Conservation (phyloP, 768 basidiomycete genomes). For the Phanerodontia chrysosporium region DNA sequence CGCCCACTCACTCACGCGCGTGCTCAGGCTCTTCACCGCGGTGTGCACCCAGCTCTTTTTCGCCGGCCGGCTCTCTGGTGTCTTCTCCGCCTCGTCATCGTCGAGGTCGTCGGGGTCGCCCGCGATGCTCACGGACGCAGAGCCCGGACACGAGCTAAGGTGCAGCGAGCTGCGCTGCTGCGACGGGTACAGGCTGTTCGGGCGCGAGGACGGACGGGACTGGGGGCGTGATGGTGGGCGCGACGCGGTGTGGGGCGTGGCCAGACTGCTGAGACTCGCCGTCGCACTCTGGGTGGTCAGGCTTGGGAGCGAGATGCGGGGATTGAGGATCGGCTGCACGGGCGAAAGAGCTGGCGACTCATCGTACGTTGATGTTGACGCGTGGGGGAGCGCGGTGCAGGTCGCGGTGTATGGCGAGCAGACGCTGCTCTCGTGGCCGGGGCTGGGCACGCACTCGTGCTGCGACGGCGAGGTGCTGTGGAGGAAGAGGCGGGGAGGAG, state of each 20-base stretch:
- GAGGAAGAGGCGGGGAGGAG: conserved; percentile 4
- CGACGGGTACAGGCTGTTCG: not conserved
- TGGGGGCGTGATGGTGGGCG: conserved; percentile 11
- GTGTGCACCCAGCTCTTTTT: conserved; percentile 9
- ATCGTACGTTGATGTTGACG: not conserved
- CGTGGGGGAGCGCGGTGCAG: conserved; percentile 15
- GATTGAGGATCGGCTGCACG: conserved; percentile 20
- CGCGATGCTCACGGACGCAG: not conserved
- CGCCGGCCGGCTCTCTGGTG: conserved; percentile 1
- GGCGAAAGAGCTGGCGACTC: conserved; percentile 15
- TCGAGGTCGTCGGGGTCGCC: conserved; percentile 4
- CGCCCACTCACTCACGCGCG: conserved; percentile 7
- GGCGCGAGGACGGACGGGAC: not conserved
- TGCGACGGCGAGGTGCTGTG: conserved; percentile 9
- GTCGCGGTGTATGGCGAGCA: conserved; percentile 35
- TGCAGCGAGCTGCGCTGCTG: not conserved
- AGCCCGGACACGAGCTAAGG: not conserved
- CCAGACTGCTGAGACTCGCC: conserved; percentile 37
- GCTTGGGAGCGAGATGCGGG: conserved; percentile 20
- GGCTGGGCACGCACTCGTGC: conserved; percentile 14
- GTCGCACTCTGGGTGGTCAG: conserved; percentile 18
- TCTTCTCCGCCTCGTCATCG: not conserved
- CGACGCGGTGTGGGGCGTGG: conserved; percentile 34
- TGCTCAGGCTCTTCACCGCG: conserved; percentile 17
- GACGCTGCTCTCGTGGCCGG: conserved; percentile 34